Conservation (phyloP, 495 filamentous ascomycete species). For the Barbatosphaeria neglecta region DNA sequence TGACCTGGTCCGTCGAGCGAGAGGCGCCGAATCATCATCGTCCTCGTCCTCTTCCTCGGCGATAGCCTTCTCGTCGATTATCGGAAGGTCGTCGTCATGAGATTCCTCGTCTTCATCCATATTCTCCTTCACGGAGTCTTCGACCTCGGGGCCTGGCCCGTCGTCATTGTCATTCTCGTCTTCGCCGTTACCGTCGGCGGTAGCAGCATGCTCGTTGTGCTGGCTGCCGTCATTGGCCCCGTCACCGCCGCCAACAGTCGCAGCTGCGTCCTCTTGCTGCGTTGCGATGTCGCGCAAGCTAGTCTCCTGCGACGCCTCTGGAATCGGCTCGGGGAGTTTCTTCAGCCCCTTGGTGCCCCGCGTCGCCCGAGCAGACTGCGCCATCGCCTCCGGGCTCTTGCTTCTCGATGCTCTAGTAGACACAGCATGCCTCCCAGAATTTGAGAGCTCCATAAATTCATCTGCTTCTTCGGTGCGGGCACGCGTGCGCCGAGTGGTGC, state of each 20-base stretch:
- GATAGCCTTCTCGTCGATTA: conserved; percentile 26
- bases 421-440: conserved; percentile 64
- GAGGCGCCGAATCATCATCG: conserved; percentile 57
- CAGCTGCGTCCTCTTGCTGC: conserved; percentile 21
- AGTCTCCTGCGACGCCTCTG: conserved; percentile 46
- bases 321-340: conserved; percentile 44
- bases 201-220: conserved; percentile 25
- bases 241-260: conserved; percentile 10
- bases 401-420: conserved; percentile 39
- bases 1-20: conserved; percentile 40
- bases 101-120: conserved; percentile 6
- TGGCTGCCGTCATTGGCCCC: conserved; percentile 8
- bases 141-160: neutral
- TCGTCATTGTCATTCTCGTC: conserved; percentile 1
- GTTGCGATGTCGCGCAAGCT: conserved; percentile 16
- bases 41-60: conserved; percentile 46
- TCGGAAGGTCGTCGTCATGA: conserved; percentile 11
- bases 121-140: conserved; percentile 2
- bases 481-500: conserved; percentile 27
- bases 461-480: conserved; percentile 36
- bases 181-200: conserved; percentile 9
- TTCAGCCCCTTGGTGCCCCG: conserved; percentile 55
- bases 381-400: conserved; percentile 50
- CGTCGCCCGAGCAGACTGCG: conserved; percentile 31
- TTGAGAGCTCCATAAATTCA: conserved; percentile 45